A percentile compares a stretch with the other conserved stretches of the same genome.
phyloP scores from a whole-genome alignment of 1,139 yeast species.

The Geotrichum candidum region DNA sequence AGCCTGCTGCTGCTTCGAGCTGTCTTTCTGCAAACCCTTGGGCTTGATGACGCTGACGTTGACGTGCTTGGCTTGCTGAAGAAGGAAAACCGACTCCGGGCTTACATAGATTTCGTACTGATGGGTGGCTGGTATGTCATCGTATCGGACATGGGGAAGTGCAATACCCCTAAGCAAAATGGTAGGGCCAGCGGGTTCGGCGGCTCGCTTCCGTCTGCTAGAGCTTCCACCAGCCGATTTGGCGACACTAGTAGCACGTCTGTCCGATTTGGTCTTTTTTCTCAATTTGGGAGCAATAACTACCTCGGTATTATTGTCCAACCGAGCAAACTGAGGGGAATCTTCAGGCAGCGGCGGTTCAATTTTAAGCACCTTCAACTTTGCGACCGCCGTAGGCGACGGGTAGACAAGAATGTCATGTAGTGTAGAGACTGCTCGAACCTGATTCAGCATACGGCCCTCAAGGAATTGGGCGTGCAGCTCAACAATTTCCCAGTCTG shows the following conservation, averaged over 20 bases:
- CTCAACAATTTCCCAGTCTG: conserved; percentile 92
- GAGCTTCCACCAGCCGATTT: conserved; percentile 24
- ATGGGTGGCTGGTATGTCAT: conserved; percentile 13
- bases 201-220: conserved; percentile 14
- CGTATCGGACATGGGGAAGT: conserved; percentile 43
- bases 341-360: conserved; percentile 39
- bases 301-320: conserved; percentile 71
- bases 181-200: conserved; percentile 32
- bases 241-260: conserved; percentile 19
- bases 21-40: conserved; percentile 19
- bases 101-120: conserved; percentile 44
- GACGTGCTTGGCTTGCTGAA: conserved; percentile 45
- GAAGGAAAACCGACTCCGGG: conserved; percentile 34
- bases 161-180: conserved; percentile 51
- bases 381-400: conserved; percentile 57
- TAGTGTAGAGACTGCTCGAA: conserved; percentile 61
- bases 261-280: conserved; percentile 30
- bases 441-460: conserved; percentile 66
- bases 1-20: background rate
- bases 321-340: conserved; percentile 43
- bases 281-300: conserved; percentile 75
- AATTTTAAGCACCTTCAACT: conserved; percentile 56
- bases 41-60: conserved; percentile 49
- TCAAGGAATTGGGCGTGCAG: conserved; percentile 75
- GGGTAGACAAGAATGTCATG: conserved; percentile 70